phyloP scores from a whole-genome alignment of 2,329 filamentous ascomycete species.

The Colletotrichum sp. region DNA sequence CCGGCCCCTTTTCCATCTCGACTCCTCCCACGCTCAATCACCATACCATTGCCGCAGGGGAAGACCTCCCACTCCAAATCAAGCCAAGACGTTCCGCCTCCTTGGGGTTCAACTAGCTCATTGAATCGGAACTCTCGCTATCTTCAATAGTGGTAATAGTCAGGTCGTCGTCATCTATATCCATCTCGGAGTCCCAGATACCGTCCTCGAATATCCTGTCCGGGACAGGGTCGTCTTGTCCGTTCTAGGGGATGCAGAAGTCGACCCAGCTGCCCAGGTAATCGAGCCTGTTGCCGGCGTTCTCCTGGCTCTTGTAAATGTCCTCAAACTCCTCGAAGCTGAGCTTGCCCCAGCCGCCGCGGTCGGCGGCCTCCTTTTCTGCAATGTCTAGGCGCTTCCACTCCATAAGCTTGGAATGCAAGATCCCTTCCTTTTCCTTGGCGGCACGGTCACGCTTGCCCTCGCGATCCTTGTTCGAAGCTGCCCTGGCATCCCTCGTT shows the following conservation, averaged over 20 bases:
- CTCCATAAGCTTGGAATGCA: conserved; percentile 41
- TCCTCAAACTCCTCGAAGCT: conserved; percentile 80
- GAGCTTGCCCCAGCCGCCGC: conserved; percentile 82
- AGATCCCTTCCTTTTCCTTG: conserved; percentile 25
- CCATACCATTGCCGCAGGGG: neutral
- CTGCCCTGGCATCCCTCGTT: neutral
- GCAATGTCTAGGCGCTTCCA: conserved; percentile 66
- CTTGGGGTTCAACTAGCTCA: neutral
- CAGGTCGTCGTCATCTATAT: neutral
- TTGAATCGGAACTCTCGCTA: neutral
- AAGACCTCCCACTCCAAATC: neutral
- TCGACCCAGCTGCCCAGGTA: conserved; percentile 94
- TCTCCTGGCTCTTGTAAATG: conserved; percentile 72
- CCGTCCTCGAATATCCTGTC: neutral
- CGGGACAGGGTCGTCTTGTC: neutral
- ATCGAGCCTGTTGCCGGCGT: conserved; percentile 68
- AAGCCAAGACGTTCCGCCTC: neutral
- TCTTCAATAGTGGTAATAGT: neutral
- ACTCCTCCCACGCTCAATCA: neutral
- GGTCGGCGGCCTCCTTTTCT: conserved; percentile 70
- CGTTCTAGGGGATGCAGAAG: conserved; percentile 66
- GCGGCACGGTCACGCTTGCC: neutral
- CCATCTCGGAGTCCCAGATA: neutral
- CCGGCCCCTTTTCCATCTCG: neutral
- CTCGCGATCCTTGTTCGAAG: neutral